Conservation (phyloP, 78 protist genomes). For the Dictyostelium discoideum region DNA sequence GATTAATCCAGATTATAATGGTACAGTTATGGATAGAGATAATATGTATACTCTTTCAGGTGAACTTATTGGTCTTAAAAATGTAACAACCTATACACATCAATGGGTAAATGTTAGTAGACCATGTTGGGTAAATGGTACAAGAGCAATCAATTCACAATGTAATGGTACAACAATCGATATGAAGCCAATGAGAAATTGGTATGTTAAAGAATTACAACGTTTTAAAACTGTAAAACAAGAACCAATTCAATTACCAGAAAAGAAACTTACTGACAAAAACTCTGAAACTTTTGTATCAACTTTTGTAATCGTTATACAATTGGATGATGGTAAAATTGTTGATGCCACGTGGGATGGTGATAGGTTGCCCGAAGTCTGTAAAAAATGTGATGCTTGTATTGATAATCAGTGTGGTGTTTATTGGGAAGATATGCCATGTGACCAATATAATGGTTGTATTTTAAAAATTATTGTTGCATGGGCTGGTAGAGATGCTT, state of each 20-base stretch:
- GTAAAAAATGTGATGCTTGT: slow-evolving; percentile 41
- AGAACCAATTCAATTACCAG: not conserved
- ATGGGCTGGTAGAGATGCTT: slow-evolving; percentile 50
- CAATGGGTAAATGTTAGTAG: not conserved
- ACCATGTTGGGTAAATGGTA: not conserved
- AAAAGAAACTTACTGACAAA: not conserved
- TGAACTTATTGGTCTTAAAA: not conserved
- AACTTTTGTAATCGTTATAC: not conserved
- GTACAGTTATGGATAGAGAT: not conserved
- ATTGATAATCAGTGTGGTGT: slow-evolving; percentile 53
- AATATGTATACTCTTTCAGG: not conserved
- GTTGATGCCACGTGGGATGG: slow-evolving; percentile 62
- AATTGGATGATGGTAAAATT: slow-evolving; percentile 22
- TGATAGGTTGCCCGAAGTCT: not conserved
- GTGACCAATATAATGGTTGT: slow-evolving; percentile 40
- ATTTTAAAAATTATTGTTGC: slow-evolving; percentile 52
- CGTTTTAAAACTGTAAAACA: not conserved
- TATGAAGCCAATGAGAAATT: not conserved
- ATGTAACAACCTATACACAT: not conserved
- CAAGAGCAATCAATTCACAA: not conserved
- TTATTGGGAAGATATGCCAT: not conserved
- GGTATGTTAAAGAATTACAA: not conserved
- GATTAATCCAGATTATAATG: not conserved
- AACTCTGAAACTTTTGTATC: not conserved
- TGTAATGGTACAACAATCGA: not conserved